Conservation (phyloP, 1,284 basidiomycete genomes). For the Leccinum brunneo-olivaceum region DNA sequence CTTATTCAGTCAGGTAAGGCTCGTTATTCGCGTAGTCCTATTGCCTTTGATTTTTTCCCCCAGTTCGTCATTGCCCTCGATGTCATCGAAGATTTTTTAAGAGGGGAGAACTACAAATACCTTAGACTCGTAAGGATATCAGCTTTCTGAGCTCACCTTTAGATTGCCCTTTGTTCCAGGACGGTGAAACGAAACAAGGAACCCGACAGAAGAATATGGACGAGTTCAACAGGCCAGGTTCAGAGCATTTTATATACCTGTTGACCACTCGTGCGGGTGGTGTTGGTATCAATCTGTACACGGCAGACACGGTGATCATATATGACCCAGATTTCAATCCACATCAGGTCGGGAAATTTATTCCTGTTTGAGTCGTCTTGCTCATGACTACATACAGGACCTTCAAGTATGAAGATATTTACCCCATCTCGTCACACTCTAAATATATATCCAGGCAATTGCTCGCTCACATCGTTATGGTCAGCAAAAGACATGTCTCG, state of each 20-base stretch:
- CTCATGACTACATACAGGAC: slow-evolving; percentile 40
- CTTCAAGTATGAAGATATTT: slow-evolving; percentile 49
- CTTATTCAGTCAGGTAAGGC: slow-evolving; percentile 88
- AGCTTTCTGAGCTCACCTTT: not conserved
- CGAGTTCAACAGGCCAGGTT: slow-evolving; percentile 81
- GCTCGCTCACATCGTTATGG: slow-evolving; percentile 83
- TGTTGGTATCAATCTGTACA: slow-evolving; percentile 89
- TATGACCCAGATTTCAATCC: slow-evolving; percentile 94
- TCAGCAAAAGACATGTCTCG: slow-evolving; percentile 76
- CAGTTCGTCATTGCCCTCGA: slow-evolving; percentile 91
- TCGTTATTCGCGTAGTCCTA: not conserved
- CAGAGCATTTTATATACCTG: slow-evolving; percentile 86
- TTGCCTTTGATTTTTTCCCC: not conserved
- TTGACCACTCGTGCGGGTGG: slow-evolving; percentile 94
- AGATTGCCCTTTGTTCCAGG: slow-evolving; percentile 39
- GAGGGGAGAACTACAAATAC: slow-evolving; percentile 85
- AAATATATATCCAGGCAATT: slow-evolving; percentile 59
- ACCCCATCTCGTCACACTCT: slow-evolving; percentile 6
- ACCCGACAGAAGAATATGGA: slow-evolving; percentile 93
- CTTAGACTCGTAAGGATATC: slow-evolving; percentile 69
- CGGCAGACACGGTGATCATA: slow-evolving; percentile 87
- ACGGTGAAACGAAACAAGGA: slow-evolving; percentile 84
- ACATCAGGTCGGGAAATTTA: slow-evolving; percentile 57
- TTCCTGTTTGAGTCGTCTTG: slow-evolving; percentile 1
- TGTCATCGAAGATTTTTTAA: slow-evolving; percentile 88